Conservation (phyloP, 805 yeast genomes). For the Komagataella kurtzmanii region DNA sequence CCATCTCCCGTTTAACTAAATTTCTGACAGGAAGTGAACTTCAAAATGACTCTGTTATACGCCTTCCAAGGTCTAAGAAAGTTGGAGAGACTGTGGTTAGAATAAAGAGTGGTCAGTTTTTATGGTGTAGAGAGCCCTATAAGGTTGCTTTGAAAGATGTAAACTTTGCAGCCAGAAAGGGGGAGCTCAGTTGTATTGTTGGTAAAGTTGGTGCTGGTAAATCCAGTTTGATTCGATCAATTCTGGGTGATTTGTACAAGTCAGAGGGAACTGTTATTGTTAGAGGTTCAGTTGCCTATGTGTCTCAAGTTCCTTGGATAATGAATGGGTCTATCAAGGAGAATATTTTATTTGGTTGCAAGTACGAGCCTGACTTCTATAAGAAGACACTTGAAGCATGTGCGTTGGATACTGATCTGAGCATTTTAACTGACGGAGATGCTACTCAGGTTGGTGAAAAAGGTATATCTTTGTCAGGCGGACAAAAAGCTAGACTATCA, state of each 20-base stretch:
- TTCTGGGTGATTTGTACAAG: slow-evolving; percentile 74
- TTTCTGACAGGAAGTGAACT: slow-evolving; percentile 70
- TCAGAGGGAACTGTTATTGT: slow-evolving; percentile 58
- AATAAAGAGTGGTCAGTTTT: slow-evolving; percentile 45
- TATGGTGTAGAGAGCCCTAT: slow-evolving; percentile 67
- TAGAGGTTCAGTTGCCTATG: slow-evolving; percentile 77
- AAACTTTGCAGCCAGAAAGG: slow-evolving; percentile 52
- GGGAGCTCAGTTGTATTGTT: slow-evolving; percentile 72
- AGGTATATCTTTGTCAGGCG: slow-evolving; percentile 90
- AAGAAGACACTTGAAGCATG: slow-evolving; percentile 74
- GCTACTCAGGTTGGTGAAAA: slow-evolving; percentile 88
- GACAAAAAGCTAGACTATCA: slow-evolving; percentile 88
- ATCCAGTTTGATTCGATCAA: slow-evolving; percentile 65
- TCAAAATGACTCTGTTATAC: slow-evolving; percentile 60
- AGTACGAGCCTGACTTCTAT: slow-evolving; percentile 67
- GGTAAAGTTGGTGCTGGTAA: slow-evolving; percentile 91
- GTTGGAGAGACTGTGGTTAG: slow-evolving; percentile 48
- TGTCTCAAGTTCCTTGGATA: slow-evolving; percentile 90
- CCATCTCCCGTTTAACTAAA: slow-evolving; percentile 57
- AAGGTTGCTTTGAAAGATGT: slow-evolving; percentile 56
- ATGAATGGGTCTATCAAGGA: slow-evolving; percentile 87
- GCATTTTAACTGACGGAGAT: slow-evolving; percentile 73
- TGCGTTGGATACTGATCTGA: slow-evolving; percentile 67
- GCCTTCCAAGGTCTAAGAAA: slow-evolving; percentile 28
- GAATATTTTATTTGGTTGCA: slow-evolving; percentile 78